Evolutionary conservation across 2,329 filamentous ascomycete species (phyloP).

Genomic region (Penicillium psychrosexuale): DNA sequence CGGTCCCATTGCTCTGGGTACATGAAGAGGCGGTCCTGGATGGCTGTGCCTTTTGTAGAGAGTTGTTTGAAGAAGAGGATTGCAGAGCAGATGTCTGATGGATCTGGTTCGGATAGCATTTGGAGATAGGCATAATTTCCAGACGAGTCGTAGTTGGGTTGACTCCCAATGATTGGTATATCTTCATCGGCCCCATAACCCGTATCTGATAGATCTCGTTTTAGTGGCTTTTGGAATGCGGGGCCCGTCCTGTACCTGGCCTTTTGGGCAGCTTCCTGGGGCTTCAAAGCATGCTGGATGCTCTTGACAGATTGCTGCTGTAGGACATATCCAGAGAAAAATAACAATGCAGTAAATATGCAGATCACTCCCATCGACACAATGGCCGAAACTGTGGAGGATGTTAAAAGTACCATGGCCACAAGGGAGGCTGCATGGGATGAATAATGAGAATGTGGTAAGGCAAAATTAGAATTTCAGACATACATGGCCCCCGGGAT

Average conservation of each 20-base stretch:
- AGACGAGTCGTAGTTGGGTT: constrained; percentile 1
- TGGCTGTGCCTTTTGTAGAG: constrained; percentile 30
- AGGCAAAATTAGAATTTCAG: constrained; percentile 14
- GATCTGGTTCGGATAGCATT: constrained; percentile 42
- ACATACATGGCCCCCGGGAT: constrained; percentile 8
- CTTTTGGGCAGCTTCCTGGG: constrained; percentile 14
- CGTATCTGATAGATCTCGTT: constrained; percentile 16
- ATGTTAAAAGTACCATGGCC: constrained; percentile 47
- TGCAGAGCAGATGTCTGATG: constrained; percentile 46
- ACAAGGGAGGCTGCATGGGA: constrained; percentile 16
- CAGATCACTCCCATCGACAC: constrained; percentile 56
- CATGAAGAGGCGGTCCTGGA: constrained; percentile 45
- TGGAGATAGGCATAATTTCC: constrained; percentile 45
- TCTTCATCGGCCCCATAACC: constrained; percentile 13
- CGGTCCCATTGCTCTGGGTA: constrained; percentile 48
- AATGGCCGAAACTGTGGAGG: constrained; percentile 44
- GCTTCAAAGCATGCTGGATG: constrained; percentile 68
- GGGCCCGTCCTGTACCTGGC: constrained; percentile 17
- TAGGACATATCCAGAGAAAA: constrained; percentile 80
- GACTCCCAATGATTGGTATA: constrained; percentile 8
- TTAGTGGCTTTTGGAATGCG: constrained; percentile 21
- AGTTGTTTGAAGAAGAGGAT: constrained; percentile 45
- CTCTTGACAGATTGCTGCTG: constrained; percentile 81
- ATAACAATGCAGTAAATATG: constrained; percentile 75
- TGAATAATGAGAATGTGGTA: constrained; percentile 3